Percentiles rank a stretch among this genome's conserved stretches.
These are phyloP conservation scores for Trypanosoma scelopori DNA, from an alignment of 208 protist genomes.

Conservation along the genomic window DNA sequence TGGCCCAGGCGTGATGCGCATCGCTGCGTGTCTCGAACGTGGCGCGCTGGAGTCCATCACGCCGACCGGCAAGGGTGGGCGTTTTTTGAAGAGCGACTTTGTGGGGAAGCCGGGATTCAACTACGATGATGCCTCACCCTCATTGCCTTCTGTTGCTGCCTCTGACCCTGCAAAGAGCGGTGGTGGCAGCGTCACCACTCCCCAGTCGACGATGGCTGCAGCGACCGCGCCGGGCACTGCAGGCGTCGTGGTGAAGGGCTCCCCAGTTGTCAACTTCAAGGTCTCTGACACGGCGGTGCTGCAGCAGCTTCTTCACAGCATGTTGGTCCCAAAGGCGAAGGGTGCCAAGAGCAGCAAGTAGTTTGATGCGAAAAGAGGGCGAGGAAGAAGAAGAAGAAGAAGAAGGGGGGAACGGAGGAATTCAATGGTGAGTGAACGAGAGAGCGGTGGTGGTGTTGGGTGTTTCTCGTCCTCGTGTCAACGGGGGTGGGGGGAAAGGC, in stretches of 20 bases:
- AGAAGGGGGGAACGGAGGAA: neutral
- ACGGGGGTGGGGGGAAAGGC: too few relatives aligned
- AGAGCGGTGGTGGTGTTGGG: too few relatives aligned
- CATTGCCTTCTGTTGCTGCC: neutral
- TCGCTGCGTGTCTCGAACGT: constrained; percentile 60
- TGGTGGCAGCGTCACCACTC: constrained; percentile 1
- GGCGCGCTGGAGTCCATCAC: constrained; percentile 38
- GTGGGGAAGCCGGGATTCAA: constrained; percentile 71
- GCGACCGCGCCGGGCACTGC: neutral
- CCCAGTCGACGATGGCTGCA: neutral
- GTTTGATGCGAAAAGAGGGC: neutral
- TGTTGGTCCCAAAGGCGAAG: constrained; percentile 61
- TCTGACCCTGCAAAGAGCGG: constrained; percentile 15
- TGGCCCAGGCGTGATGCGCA: constrained; percentile 78
- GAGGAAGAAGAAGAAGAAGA: neutral
- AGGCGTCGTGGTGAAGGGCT: constrained; percentile 45
- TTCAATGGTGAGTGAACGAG: too few relatives aligned
- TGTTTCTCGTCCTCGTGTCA: too few relatives aligned
- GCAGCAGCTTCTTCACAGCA: constrained; percentile 55
- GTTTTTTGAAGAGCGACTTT: constrained; percentile 83
- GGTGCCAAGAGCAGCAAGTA: constrained; percentile 11
- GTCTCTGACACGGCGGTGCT: constrained; percentile 73
- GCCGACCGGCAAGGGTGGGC: constrained; percentile 71
- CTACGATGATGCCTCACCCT: constrained; percentile 51
- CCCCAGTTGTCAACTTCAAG: constrained; percentile 53